A percentile compares a stretch with the other conserved stretches of the same genome.
Conservation (phyloP, 2,329 filamentous ascomycete genomes). For the Cyphellophora europaea region DNA sequence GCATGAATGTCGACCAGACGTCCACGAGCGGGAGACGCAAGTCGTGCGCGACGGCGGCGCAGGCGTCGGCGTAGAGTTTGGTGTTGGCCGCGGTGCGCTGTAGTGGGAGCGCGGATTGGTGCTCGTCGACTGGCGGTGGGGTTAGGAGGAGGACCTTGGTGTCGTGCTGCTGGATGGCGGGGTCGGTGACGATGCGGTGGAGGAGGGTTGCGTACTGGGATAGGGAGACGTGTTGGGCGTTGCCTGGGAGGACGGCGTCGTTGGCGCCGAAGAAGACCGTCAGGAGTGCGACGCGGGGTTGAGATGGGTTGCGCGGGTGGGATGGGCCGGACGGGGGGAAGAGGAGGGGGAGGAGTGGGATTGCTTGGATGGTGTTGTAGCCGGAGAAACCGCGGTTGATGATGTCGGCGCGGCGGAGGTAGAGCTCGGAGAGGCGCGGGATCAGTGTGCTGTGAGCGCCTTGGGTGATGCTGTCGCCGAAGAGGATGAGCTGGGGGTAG, state of each 20-base stretch:
- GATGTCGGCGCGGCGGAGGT: conserved; percentile 70
- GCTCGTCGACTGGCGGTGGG: conserved; percentile 74
- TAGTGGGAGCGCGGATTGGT: conserved; percentile 46
- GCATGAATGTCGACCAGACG: conserved; percentile 71
- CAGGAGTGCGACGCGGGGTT: conserved; percentile 24
- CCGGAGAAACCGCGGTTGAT: conserved; percentile 67
- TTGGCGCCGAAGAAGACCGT: conserved; percentile 82
- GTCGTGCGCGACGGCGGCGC: conserved; percentile 50
- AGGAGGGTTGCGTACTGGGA: conserved; percentile 67
- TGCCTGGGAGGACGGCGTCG: conserved; percentile 64
- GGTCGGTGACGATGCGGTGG: conserved; percentile 61
- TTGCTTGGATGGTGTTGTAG: conserved; percentile 34
- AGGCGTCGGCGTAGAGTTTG: conserved; percentile 57
- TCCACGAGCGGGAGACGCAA: conserved; percentile 59
- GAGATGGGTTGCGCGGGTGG: neutral
- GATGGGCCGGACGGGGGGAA: conserved; percentile 6
- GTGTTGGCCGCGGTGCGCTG: conserved; percentile 51
- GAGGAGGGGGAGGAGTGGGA: conserved; percentile 10
- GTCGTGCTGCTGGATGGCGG: conserved; percentile 59
- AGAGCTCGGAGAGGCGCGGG: conserved; percentile 26
- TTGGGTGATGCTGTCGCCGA: conserved; percentile 86
- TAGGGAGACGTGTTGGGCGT: conserved; percentile 69
- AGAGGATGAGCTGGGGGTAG: conserved; percentile 69
- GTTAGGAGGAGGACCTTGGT: conserved; percentile 66
- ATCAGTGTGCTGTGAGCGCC: conserved; percentile 39